Base-by-base conservation (phyloP, 164 flowering plant genomes). In the Sedum album region DNA sequence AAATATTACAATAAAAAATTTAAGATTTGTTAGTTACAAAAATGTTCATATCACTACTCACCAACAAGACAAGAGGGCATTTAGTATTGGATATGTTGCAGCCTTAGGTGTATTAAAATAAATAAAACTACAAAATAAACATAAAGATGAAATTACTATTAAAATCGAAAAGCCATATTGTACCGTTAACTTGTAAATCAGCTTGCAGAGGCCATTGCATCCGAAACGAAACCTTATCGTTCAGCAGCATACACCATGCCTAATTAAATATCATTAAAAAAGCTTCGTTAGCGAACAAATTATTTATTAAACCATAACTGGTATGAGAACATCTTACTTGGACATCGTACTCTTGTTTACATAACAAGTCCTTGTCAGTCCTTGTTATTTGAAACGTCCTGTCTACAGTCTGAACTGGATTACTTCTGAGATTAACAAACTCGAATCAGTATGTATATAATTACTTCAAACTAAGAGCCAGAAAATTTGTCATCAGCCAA, bases 211-310 rank as follows among this genome's bases (percentile, higher is more conserved):
- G 99, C 99, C 99, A 95, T 69, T 95, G 99, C 97, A 95, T 92
- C 82, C 99, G 84, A 70, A 84, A 90, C 26, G 85, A 73, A 65
- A 95, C 97, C 79, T 90, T 95, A 79, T 95, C 99, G 74, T 92
- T 95, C 57, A 95, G 80, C 79, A 95, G 99, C 82, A 95, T 88
- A 73, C 97, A 91, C 99, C 99, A 95, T 26, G 89, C 99, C 99
- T 95, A 75, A 36, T 74, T 10, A 17, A 67, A 13, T 28, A 67
- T 31, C 31, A 6, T 36, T 23, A 63, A 30, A 21, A 36, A 1
- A 38, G 20, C 8, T 35, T 33, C 10, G 41, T 65, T 13, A 33
- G 67, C 46, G 28, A 35, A 26, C 20, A 55, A 46, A 21, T 26
- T 36, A 14, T 36, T 25, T 28, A 65, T 20, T 10, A 31, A 65